Base-by-base conservation (phyloP, 1,284 basidiomycete genomes). In the Trametes sp. region DNA sequence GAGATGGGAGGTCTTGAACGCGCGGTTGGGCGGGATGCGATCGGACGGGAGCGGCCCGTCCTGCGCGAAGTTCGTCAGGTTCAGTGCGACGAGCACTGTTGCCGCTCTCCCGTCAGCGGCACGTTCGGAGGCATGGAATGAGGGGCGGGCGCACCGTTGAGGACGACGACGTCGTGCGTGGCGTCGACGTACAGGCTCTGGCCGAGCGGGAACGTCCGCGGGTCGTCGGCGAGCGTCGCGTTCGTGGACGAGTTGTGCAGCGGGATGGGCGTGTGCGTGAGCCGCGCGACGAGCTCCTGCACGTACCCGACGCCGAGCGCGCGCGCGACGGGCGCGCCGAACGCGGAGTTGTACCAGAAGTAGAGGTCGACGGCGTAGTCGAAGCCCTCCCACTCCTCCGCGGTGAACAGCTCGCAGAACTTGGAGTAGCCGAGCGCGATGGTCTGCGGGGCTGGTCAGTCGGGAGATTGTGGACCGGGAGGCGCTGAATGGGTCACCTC, bases 371-470 rank as follows among this genome's bases (percentile, higher is more conserved):
- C 29, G 26, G 14, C 81, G 65, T 96, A 96, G 74, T 94, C 86
- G 75, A 94, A 96, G 14, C 93, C 94, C 69, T 90, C 84, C 90
- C 94, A 96, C 75, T 98, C 95, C 46, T 93, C 89, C 71, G 90
- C 82, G 0, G 92, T 95, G 77, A 98, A 98, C 0, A 98, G 80
- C 54, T 87, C 85, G 70, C 96, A 98, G 78, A 97, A 98, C 67
- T 87, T 89, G 33, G 92, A 94, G 72, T 92, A 96, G 2, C 95
- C 96, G 19, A 97, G 82, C 0, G 94, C 91, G 42, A 96, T 93
- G 2, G 95, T 97, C 89, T 94, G 35, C 33, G 46, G 14, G 3
- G n/a, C 9, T 21, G 21, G n/a, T 44, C 19, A n/a, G n/a, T n/a
- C n/a, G n/a, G n/a, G n/a, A 36, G 23, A 2, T 33, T 21, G 19